Evolutionary conservation across 768 basidiomycete genomes (phyloP).

Genomic region (Suillus americanus): DNA sequence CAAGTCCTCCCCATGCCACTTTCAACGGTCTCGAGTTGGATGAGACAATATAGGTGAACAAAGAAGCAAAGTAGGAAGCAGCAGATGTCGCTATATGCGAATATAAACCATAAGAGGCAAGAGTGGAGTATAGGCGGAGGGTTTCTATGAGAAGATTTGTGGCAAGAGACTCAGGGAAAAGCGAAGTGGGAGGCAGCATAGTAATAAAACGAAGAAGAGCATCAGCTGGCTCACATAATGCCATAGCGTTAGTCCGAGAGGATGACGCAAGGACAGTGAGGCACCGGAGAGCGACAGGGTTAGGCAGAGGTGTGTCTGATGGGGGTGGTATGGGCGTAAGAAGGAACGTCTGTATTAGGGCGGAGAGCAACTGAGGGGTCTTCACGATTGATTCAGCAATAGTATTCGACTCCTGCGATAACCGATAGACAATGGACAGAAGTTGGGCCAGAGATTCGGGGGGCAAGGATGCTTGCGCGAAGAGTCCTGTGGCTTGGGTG

Average conservation of each 20-base stretch:
- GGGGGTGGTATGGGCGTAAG: slow-evolving; percentile 48
- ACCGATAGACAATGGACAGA: slow-evolving; percentile 55
- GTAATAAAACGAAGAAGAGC: slow-evolving; percentile 73
- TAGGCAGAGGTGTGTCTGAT: slow-evolving; percentile 33
- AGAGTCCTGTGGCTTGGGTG: slow-evolving; percentile 45
- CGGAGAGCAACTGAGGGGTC: slow-evolving; percentile 52
- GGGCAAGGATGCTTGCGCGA: slow-evolving; percentile 42
- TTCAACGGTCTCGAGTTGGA: slow-evolving; percentile 30
- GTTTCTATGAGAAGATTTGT: slow-evolving; percentile 53
- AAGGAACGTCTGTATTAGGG: slow-evolving; percentile 56
- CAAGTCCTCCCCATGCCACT: slow-evolving; percentile 55
- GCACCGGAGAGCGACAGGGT: slow-evolving; percentile 53
- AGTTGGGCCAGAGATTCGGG: slow-evolving; percentile 54
- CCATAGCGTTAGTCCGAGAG: slow-evolving; percentile 66
- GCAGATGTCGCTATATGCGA: slow-evolving; percentile 66
- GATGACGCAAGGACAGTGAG: slow-evolving; percentile 57
- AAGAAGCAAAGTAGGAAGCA: slow-evolving; percentile 48
- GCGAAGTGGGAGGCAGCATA: slow-evolving; percentile 46
- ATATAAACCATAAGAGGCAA: slow-evolving; percentile 81
- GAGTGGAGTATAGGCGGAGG: slow-evolving; percentile 58
- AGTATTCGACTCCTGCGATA: slow-evolving; percentile 58
- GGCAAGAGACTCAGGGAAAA: slow-evolving; percentile 37
- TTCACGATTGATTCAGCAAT: slow-evolving; percentile 51
- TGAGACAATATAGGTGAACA: slow-evolving; percentile 49
- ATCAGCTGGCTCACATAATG: slow-evolving; percentile 57